phyloP scores from a whole-genome alignment of 805 yeast species.

The Zygotorulaspora chibaensis region DNA sequence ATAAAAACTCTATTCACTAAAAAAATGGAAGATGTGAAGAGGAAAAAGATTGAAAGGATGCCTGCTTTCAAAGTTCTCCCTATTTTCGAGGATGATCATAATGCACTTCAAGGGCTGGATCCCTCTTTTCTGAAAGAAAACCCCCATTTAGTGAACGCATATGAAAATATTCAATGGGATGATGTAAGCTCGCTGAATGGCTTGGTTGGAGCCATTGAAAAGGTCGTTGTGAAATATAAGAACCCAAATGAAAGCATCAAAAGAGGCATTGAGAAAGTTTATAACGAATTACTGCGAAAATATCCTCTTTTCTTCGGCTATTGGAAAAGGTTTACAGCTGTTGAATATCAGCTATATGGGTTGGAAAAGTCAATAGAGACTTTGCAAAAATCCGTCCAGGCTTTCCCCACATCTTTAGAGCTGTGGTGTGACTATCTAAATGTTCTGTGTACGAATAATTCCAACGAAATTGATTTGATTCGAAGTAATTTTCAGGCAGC shows the following conservation, averaged over 20 bases:
- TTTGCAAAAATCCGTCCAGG: slow-evolving; percentile 42
- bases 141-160: slow-evolving; percentile 20
- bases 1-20: background rate
- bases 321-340: slow-evolving; percentile 59
- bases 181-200: slow-evolving; percentile 41
- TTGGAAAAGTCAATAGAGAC: slow-evolving; percentile 45
- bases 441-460: slow-evolving; percentile 44
- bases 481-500: slow-evolving; percentile 48
- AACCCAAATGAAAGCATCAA: slow-evolving; percentile 34
- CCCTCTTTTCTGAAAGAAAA: slow-evolving; percentile 29
- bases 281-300: slow-evolving; percentile 42
- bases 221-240: slow-evolving; percentile 33
- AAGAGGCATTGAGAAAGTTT: slow-evolving; percentile 32
- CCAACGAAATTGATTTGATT: slow-evolving; percentile 33
- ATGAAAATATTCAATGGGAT: slow-evolving; percentile 26
- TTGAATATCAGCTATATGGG: slow-evolving; percentile 56
- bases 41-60: background rate
- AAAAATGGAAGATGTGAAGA: background rate
- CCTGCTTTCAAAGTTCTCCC: background rate
- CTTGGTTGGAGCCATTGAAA: slow-evolving; percentile 35
- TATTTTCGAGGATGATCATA: background rate
- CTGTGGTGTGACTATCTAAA: slow-evolving; percentile 65
- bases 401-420: slow-evolving; percentile 56
- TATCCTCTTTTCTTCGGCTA: slow-evolving; percentile 57
- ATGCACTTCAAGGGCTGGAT: slow-evolving; percentile 19